Evolutionary conservation across 768 basidiomycete genomes (phyloP).

Genomic region (Serendipita vermifera): DNA sequence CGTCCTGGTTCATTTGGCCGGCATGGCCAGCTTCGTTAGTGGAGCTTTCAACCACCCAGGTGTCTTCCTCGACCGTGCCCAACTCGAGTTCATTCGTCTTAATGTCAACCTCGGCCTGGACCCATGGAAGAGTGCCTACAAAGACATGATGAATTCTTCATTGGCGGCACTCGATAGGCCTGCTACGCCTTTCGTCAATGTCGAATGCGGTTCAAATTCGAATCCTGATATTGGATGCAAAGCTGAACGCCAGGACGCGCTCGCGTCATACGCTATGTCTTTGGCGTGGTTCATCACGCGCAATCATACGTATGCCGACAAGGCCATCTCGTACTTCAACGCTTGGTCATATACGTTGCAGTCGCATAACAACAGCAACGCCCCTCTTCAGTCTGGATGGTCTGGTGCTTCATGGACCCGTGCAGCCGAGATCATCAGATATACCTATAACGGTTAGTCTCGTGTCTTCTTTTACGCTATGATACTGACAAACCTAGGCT

Average conservation of each 20-base stretch:
- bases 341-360: neutral
- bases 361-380: slow-evolving; percentile 5
- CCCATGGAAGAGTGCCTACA: neutral
- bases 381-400: slow-evolving; percentile 11
- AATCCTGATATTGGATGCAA: slow-evolving; percentile 8
- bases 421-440: slow-evolving; percentile 9
- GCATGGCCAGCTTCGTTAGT: too few relatives aligned
- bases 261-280: slow-evolving; percentile 1
- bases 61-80: neutral
- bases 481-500: neutral
- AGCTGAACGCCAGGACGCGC: slow-evolving; percentile 3
- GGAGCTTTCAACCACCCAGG: slow-evolving; percentile 2
- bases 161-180: neutral
- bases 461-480: neutral
- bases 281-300: slow-evolving; percentile 2
- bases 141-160: neutral
- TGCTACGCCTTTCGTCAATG: neutral
- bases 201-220: slow-evolving; percentile 9
- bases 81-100: neutral
- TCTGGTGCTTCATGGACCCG: neutral
- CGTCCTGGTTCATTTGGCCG: too few relatives aligned
- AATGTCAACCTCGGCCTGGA: neutral
- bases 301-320: neutral
- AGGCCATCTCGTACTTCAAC: slow-evolving; percentile 4
- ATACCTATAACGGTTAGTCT: neutral